Evolutionary conservation across 306 rosid species (phyloP).

Genomic region (Spatholobus suberectus): DNA sequence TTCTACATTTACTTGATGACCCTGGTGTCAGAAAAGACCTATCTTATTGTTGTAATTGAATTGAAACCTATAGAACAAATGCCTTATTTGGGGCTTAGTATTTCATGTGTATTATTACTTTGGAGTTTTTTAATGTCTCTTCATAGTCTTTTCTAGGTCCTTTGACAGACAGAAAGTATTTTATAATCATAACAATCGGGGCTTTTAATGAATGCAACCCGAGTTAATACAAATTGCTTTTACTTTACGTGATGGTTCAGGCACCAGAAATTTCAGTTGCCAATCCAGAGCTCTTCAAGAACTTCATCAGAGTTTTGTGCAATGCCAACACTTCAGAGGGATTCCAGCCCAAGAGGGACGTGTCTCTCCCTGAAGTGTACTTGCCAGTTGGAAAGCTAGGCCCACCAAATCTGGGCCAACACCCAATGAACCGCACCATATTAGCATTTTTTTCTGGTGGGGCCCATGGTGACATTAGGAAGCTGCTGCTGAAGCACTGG

Average conservation of each 20-base stretch:
- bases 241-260: conserved; percentile 47
- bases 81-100: conserved; percentile 26
- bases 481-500: conserved; percentile 57
- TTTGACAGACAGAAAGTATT: background rate
- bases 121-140: background rate
- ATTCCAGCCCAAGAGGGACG: conserved; percentile 63
- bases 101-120: conserved; percentile 2
- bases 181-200: background rate
- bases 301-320: conserved; percentile 66
- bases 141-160: background rate
- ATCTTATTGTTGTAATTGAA: background rate
- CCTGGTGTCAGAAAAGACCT: conserved; percentile 10
- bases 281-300: conserved; percentile 56
- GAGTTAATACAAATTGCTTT: background rate
- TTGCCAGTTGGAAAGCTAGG: conserved; percentile 55
- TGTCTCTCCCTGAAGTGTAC: conserved; percentile 68
- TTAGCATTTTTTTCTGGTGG: conserved; percentile 75
- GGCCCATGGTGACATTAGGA: conserved; percentile 62
- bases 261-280: conserved; percentile 64
- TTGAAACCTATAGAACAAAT: background rate
- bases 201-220: background rate
- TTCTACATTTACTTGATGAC: background rate
- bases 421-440: conserved; percentile 53
- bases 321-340: conserved; percentile 81
- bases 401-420: conserved; percentile 47